Evolutionary conservation across 2,329 filamentous ascomycete species (phyloP), one percentile per base, ranked within the genome.

Genomic region (Stachybotrys chlorohalonatus): DNA sequence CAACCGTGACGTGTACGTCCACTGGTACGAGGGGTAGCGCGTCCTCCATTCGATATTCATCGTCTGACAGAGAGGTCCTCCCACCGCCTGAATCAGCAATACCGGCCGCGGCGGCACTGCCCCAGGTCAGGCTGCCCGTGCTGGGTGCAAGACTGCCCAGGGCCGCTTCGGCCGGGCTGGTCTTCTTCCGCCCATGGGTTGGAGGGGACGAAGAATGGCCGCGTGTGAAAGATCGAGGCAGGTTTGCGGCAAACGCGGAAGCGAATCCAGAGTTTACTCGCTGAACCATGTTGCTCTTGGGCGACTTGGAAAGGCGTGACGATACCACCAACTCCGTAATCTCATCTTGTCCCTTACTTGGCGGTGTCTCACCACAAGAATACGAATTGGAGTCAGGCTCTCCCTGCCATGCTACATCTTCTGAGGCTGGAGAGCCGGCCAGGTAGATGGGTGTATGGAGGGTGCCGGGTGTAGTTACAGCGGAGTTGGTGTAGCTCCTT

Each of bases 341-440:
- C 51, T 74, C 72, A n/a, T 78, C 74, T 53, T 72, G 76, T 16
- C 69, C 71, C 56, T 74, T 76, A 11, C 73, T 73, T 0, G 82
- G 82, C 2, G 83, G 82, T 2, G 82, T 86, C 57, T 85, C 82
- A 31, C 82, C 82, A 56, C 77, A 81, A 0, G 82, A 85, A 61
- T 81, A 83, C 1, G 82, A 84, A 56, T 79, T 78, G 1, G 78
- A 80, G 7, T 71, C 76, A 11, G 77, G 73, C 53, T 85, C 81
- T 48, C 76, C 78, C 30, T 69, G 68, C 76, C 79, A 82, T 3
- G 72, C 59, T 0, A 71, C 68, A 31, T 82, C 80, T 1, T 83
- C 81, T 1, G 82, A 83, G n/a, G 75, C 76, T 48, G 80, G 75
- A 2, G 83, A 81, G 47, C 78, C 78, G 47, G 78, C 76, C 52